Percentiles rank a stretch among this genome's conserved stretches.
phyloP scores from a whole-genome alignment of 176 grass and related monocot species.

The Carex littledalei region DNA sequence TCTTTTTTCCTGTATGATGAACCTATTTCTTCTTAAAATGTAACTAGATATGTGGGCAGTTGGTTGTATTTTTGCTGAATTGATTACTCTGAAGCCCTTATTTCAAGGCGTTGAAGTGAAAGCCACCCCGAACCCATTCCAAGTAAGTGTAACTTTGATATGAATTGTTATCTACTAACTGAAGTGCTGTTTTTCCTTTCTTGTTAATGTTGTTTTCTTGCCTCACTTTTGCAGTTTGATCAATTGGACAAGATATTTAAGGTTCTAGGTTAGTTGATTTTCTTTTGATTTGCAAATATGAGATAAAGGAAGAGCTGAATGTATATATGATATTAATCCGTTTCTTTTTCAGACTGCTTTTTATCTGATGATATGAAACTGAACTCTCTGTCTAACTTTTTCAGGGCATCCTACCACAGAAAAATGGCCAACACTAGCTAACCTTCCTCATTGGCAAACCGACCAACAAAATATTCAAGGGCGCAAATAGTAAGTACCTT shows the following conservation, averaged over 20 bases:
- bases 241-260: slow-evolving; percentile 99
- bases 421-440: slow-evolving; percentile 94
- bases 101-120: slow-evolving; percentile 99
- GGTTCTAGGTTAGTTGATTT: slow-evolving; percentile 67
- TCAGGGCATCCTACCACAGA: slow-evolving; percentile 90
- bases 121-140: slow-evolving; percentile 86
- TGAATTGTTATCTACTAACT: neutral
- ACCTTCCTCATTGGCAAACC: slow-evolving; percentile 81
- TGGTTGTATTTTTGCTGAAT: slow-evolving; percentile 99
- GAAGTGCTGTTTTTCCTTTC: neutral
- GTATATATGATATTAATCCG: too few species aligned
- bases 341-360: neutral
- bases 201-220: slow-evolving; percentile 24
- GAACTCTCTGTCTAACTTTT: slow-evolving; percentile 27
- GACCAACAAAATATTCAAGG: slow-evolving; percentile 91
- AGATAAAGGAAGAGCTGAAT: too few species aligned
- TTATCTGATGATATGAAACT: slow-evolving; percentile 17
- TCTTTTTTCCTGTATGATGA: neutral
- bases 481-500: slow-evolving; percentile 73
- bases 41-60: slow-evolving; percentile 98
- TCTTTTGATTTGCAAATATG: neutral
- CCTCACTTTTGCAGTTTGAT: slow-evolving; percentile 65
- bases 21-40: slow-evolving; percentile 28
- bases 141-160: slow-evolving; percentile 46
- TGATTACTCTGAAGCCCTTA: slow-evolving; percentile 89